Conservation (phyloP, 2,329 filamentous ascomycete species). For the Leptodontidium sp. region DNA sequence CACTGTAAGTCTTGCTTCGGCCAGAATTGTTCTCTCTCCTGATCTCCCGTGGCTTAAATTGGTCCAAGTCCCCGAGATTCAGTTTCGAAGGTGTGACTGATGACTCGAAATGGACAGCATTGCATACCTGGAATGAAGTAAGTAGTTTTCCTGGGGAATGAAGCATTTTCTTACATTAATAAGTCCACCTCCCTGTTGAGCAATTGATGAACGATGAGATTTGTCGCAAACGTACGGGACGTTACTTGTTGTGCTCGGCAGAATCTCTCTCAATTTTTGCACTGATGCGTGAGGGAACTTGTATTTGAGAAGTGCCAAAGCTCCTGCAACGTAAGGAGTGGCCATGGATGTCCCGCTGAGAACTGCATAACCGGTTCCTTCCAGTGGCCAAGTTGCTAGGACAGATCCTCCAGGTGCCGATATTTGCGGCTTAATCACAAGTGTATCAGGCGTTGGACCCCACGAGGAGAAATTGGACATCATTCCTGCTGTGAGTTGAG, state of each 20-base stretch:
- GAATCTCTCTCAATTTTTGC: conserved; percentile 43
- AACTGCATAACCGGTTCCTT: conserved; percentile 46
- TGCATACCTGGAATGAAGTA: not conserved
- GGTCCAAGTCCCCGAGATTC: conserved; percentile 9
- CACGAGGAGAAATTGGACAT: conserved; percentile 37
- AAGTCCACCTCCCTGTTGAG: conserved; percentile 49
- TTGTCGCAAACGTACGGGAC: conserved; percentile 43
- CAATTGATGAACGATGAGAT: conserved; percentile 42
- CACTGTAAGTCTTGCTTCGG: conserved; percentile 7
- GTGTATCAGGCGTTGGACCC: conserved; percentile 32
- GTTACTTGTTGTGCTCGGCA: conserved; percentile 47
- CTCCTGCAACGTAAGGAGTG: conserved; percentile 47
- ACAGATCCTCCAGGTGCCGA: conserved; percentile 48
- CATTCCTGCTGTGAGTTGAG: conserved; percentile 27
- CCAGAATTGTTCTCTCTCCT: conserved; percentile 4
- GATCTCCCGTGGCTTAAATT: conserved; percentile 33
- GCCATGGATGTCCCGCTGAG: conserved; percentile 51
- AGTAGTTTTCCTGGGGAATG: not conserved
- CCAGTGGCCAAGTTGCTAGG: conserved; percentile 49
- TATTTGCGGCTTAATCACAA: conserved; percentile 32
- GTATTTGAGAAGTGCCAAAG: conserved; percentile 49
- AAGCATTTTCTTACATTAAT: conserved; percentile 40
- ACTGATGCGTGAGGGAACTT: conserved; percentile 43
- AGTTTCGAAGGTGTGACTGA: conserved; percentile 36
- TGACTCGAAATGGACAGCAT: conserved; percentile 1